These are phyloP conservation scores for Sclerotinia nivalis DNA, from an alignment of 2,329 filamentous ascomycete species.

Conservation along the genomic window DNA sequence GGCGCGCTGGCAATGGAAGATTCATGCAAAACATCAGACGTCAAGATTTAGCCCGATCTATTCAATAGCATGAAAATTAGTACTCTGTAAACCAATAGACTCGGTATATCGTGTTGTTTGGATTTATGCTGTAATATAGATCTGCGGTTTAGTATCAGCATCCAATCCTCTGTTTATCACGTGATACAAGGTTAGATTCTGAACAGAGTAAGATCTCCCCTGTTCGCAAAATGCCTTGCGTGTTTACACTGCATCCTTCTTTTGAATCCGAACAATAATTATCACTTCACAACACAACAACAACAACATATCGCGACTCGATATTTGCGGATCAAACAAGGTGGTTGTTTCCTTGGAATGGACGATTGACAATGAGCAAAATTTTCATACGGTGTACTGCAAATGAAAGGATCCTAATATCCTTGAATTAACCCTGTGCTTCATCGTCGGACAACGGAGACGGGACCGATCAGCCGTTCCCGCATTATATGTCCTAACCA, in stretches of 20 bases:
- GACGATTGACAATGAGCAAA: not conserved
- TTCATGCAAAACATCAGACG: not conserved
- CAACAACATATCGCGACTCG: not conserved
- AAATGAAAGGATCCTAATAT: not conserved
- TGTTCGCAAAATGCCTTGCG: no score
- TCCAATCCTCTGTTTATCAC: no score
- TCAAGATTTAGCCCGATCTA: no score
- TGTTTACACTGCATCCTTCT: no score
- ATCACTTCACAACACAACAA: not conserved
- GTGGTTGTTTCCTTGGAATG: not conserved
- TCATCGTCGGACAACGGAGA: not conserved
- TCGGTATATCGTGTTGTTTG: no score
- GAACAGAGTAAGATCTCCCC: no score
- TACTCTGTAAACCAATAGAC: no score
- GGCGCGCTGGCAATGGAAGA: not conserved
- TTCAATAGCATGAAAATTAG: no score
- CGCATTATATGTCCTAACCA: not conserved
- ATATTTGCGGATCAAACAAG: not conserved
- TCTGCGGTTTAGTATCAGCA: no score
- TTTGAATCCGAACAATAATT: not conserved
- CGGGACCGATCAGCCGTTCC: no score
- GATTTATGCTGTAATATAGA: no score
- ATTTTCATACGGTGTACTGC: not conserved
- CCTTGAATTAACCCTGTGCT: not conserved
- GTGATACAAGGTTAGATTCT: no score